Evolutionary conservation across 2,329 filamentous ascomycete species (phyloP), one percentile per base, ranked within the genome.

Genomic region (Aspergillus sp.): DNA sequence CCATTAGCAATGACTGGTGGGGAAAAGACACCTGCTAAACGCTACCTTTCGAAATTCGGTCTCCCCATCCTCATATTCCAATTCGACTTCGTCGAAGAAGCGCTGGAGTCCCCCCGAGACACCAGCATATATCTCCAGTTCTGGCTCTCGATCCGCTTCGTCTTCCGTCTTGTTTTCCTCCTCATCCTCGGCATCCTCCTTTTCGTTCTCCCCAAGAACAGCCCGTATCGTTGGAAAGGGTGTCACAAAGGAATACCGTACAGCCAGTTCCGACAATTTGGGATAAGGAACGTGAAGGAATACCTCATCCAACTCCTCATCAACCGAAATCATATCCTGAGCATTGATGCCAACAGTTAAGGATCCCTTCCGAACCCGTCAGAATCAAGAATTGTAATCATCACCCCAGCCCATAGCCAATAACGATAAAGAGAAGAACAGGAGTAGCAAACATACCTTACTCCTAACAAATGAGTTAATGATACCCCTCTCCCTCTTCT

Each of bases 381-480:
- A 45, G 14, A 33, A n/a, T 7, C 23, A 4, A 52, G 59, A 54
- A 21, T 57, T 12, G n/a, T 25, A 19, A 17, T 17, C 41, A 23
- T 19, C 57, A 45, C 27, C 9, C 8, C 46, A 21, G 23, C 33
- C 55, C 5, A 39, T 40, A 53, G 17, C n/a, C 23, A 23, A 23
- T 31, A n/a, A 15, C 3, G 11, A 45, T 14, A 37, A 41, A 50
- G 9, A 11, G 9, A 31, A 31, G 2, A 31, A 31, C 9, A 11
- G 27, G 27, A 0, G 9, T 31, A 15, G 17, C 43, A 21, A 33
- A 68, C 74, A 57, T 65, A 77, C 76, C 66, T 65, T 70, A 55
- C 70, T 70, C 21, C 63, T 63, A 15, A 79, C 75, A 62, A 79
- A 37, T 17, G 66, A 66, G 54, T 77, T 66, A 14, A 79, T 52